Base-by-base conservation (phyloP, 129 eudicot species). In the Erigeron canadensis region DNA sequence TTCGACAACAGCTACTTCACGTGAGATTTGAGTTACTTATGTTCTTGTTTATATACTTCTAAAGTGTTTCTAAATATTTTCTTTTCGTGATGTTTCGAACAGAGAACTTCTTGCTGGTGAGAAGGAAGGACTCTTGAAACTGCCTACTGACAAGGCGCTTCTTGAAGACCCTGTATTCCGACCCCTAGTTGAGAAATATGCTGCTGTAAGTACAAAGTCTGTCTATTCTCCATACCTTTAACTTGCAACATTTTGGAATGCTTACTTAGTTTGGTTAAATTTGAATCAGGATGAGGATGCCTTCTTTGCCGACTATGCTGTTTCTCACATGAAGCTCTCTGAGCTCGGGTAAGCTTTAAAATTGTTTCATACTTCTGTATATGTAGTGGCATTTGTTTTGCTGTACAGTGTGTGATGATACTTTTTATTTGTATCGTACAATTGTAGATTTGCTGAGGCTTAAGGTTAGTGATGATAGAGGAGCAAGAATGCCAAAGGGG, bases 31-130 rank as follows among this genome's bases (percentile, higher is more conserved):
- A 12, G 6, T 19, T 57, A 16, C 40, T 43, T 11, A 5, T 10
- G 67, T 16, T 3, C 13, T 16, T 51, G 53, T 11, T 28, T 40
- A 7, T 18, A 8, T 3, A 66, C 4, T 46, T 58, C 1, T 18
- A 19, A 7, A 9, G 40, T 7, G 58, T 17, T 46, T 23, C 28
- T 7, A 12, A 17, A n/a, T 50, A 60, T 0, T 21, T 8, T 16
- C 5, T 23, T 7, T 7, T 65, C 1, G 1, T 16, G 10, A 17
- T 69, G 13, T 10, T 22, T 56, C 2, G 41, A 56, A 59, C 70
- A 91, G 97, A 72, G 97, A 91, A 53, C 95, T 91, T 51, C 86
- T 86, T 10, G 83, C 85, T 46, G 97, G 97, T 10, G 96, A 91
- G 77, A 91, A 86, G 64, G 92, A 86, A 53, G 97, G 92, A 11